phyloP scores from a whole-genome alignment of 441 rosid genomes.

The Brassica hybrid region DNA sequence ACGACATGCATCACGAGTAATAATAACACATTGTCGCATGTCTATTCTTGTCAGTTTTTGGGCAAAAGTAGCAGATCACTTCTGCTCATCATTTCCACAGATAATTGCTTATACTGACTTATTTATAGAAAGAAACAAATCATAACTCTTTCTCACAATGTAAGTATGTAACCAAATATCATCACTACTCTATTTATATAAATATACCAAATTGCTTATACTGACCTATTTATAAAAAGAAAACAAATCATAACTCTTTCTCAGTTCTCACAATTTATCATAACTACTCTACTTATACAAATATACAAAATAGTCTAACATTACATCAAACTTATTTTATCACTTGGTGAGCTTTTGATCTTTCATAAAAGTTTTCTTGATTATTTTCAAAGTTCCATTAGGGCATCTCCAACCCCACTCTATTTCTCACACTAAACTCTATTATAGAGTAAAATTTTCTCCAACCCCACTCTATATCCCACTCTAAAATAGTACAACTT shows the following conservation, averaged over 20 bases:
- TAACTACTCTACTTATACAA: neutral
- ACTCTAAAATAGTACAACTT: too few species aligned
- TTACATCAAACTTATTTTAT: neutral
- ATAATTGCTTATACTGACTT: constrained; percentile 30
- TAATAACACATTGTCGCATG: constrained; percentile 43
- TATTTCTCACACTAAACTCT: too few species aligned
- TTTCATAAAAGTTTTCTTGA: neutral
- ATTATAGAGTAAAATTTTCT: too few species aligned
- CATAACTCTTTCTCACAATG: constrained; percentile 1
- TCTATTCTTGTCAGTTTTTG: constrained; percentile 38
- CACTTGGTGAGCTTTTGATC: neutral
- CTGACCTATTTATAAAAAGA: neutral
- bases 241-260: neutral
- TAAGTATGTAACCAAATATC: neutral
- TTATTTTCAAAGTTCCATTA: neutral
- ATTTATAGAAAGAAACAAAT: constrained; percentile 20
- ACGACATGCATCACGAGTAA: constrained; percentile 46
- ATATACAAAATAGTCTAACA: neutral
- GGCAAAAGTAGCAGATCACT: constrained; percentile 38
- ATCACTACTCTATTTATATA: neutral
- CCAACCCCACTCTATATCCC: too few species aligned
- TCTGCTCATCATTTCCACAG: constrained; percentile 39
- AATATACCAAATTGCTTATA: neutral
- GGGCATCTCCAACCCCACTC: too few species aligned
- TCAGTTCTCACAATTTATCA: neutral